Base-by-base conservation (phyloP, 495 filamentous ascomycete genomes). In the Podospora pseudopauciseta region DNA sequence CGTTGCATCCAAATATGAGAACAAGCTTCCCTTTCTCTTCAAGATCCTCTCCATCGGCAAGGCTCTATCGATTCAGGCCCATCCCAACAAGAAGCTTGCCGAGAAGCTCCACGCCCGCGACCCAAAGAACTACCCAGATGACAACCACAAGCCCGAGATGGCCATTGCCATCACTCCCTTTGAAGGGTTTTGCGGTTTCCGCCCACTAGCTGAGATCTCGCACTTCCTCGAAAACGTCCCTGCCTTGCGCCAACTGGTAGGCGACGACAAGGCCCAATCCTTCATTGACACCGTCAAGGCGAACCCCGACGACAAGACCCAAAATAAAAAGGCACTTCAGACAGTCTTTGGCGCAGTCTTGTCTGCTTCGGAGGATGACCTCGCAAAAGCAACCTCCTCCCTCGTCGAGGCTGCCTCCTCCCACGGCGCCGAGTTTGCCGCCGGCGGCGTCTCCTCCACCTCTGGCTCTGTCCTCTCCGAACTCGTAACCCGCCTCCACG, bases 91-190 rank as follows among this genome's bases (percentile, higher is more conserved):
- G 86, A 95, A 93, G 77, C 88, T 98, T 44, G 95, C 95, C 30
- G 94, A 96, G 80, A 80, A 91, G 75, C 83, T 99, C 27, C 95
- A 97, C 79, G 86, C 86, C 27, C 86, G 85, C 68, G 95, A 99
- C 73, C 86, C 92, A 19, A 92, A 91, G 82, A 96, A 99, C 84
- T 99, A 99, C 74, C 94, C 94, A 67, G 94, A 99, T 84, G 94
- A 97, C 81, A 99, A 99, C 79, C 95, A 99, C 83, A 99, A 99
- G 79, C 95, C 95, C 59, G 95, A 99, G 79, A 99, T 99, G 95
- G 91, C 94, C 65, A 97, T 99, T 74, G 95, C 95, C 65, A 88
- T 99, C 75, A 97, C 95, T 2, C 89, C 91, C 2, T 99, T 99
- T 70, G 95, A 97, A 74, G 95, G 95, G 6, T 84, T 99, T 30